Conservation (phyloP, 495 filamentous ascomycete genomes). For the Neohortaea acidophila region DNA sequence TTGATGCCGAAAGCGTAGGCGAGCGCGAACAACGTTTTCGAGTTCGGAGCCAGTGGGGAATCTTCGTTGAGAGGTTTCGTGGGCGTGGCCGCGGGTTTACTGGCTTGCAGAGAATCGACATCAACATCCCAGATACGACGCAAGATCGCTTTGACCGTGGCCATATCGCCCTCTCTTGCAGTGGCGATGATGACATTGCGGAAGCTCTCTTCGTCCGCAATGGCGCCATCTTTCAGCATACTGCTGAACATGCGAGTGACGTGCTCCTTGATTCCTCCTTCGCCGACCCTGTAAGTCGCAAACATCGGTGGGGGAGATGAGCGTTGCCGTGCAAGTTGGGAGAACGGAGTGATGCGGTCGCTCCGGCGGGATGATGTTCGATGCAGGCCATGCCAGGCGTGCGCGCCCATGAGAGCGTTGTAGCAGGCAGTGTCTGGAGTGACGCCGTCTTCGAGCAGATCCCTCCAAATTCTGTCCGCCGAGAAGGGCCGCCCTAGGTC, state of each 20-base stretch:
- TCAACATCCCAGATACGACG: slow-evolving; percentile 44
- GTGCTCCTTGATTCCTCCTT: slow-evolving; percentile 19
- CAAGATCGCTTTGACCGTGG: slow-evolving; percentile 35
- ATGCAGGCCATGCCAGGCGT: slow-evolving; percentile 9
- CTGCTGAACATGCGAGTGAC: slow-evolving; percentile 32
- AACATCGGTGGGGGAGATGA: background rate
- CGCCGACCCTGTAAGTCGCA: slow-evolving; percentile 10
- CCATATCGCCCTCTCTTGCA: slow-evolving; percentile 39
- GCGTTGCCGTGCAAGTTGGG: slow-evolving; percentile 7
- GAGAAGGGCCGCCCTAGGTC: slow-evolving; percentile 32
- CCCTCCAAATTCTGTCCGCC: slow-evolving; percentile 38
- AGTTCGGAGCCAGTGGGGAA: slow-evolving; percentile 41
- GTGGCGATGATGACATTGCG: slow-evolving; percentile 40
- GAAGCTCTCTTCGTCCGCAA: slow-evolving; percentile 40
- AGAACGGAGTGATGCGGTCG: slow-evolving; percentile 29
- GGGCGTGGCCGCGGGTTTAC: slow-evolving; percentile 14
- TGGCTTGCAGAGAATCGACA: slow-evolving; percentile 28
- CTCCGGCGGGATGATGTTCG: slow-evolving; percentile 28
- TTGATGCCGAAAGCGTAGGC: slow-evolving; percentile 45
- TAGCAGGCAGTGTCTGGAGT: slow-evolving; percentile 40
- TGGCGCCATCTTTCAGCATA: slow-evolving; percentile 35
- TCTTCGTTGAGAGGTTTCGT: slow-evolving; percentile 9
- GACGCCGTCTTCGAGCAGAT: slow-evolving; percentile 29
- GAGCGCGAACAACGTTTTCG: slow-evolving; percentile 39
- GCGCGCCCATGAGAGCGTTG: slow-evolving; percentile 40